Base-by-base conservation (phyloP, 2,329 filamentous ascomycete species). In the Allantophomopsis cytisporea region DNA sequence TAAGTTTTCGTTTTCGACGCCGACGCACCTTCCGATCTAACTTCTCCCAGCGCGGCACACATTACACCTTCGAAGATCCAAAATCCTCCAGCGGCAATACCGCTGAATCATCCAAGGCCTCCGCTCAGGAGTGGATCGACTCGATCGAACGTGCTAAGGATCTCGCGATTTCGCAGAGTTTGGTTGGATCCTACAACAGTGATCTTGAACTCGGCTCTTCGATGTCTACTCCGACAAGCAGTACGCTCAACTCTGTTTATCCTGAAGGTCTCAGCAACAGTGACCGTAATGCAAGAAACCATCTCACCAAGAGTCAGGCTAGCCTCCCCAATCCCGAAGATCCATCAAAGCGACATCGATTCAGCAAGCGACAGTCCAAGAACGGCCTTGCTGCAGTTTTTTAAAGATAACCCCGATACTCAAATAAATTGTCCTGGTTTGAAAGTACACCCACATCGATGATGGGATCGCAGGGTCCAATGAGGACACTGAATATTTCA, bases 331-430 rank as follows among this genome's bases (percentile, higher is more conserved):
- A 42, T 16, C 51, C 52, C 21, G 53, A 56, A 31, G 52, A 61
- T 14, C 54, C 54, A 31, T 60, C 64, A 11, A 78, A 73, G 56
- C 65, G 69, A 37, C 76, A 80, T 49, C 68, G 77, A 37, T 96
- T 95, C 61, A 94, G 87, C 63, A 91, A 91, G 62, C 72, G 89
- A 49, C 86, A 94, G 61, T 93, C 84, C 13, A 94, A 93, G 63
- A 94, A 86, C 58, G 88, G 89, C n/a, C 71, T 94, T 37, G 86
- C 86, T 20, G 83, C 88, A 37, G 83, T 85, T 38, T 94, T 95
- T 56, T 94, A 54, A 62, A 37, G 10, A 38, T 28, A 28, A 28
- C 7, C 10, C 23, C n/a, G 37, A 28, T 11, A 17, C n/a, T 13
- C 4, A 36, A n/a, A 31, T 14, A 13, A 11, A 17, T 12, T 23